A percentile compares a stretch with the other conserved stretches of the same genome.
Conservation (phyloP, 2,329 filamentous ascomycete genomes). For the Penicillium sp. region DNA sequence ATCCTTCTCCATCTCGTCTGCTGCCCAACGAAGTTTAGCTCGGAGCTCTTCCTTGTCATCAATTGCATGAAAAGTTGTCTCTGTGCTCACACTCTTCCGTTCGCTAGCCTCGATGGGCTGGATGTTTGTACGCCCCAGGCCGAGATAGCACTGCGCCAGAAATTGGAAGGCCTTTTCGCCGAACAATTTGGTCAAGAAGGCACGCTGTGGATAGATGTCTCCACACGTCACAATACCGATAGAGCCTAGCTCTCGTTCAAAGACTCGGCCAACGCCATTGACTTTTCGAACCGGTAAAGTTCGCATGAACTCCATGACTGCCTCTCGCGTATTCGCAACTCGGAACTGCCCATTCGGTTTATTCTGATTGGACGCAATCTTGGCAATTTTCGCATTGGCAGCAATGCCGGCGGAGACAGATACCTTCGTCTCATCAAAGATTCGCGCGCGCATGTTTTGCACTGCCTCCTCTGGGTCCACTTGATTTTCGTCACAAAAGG, state of each 20-base stretch:
- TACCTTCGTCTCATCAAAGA: constrained; percentile 73
- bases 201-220: constrained; percentile 76
- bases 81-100: constrained; percentile 89
- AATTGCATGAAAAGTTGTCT: constrained; percentile 85
- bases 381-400: constrained; percentile 87
- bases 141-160: constrained; percentile 77
- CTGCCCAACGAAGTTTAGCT: constrained; percentile 74
- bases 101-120: constrained; percentile 87
- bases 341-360: constrained; percentile 93
- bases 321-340: constrained; percentile 66
- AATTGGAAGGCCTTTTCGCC: constrained; percentile 91
- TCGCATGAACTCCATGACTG: constrained; percentile 83
- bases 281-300: constrained; percentile 83
- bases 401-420: constrained; percentile 94
- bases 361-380: constrained; percentile 92
- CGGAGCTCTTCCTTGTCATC: constrained; percentile 65
- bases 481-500: constrained; percentile 70
- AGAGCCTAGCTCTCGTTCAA: constrained; percentile 85
- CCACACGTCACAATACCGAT: constrained; percentile 86
- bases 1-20: constrained; percentile 84
- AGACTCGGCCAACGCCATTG: constrained; percentile 89
- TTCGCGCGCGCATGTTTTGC: constrained; percentile 71
- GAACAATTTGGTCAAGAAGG: constrained; percentile 73
- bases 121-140: constrained; percentile 78
- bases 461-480: constrained; percentile 72